A percentile compares a stretch with the other conserved stretches of the same genome.
Conservation (phyloP, 148 eudicot species). For the Bassia scoparia region DNA sequence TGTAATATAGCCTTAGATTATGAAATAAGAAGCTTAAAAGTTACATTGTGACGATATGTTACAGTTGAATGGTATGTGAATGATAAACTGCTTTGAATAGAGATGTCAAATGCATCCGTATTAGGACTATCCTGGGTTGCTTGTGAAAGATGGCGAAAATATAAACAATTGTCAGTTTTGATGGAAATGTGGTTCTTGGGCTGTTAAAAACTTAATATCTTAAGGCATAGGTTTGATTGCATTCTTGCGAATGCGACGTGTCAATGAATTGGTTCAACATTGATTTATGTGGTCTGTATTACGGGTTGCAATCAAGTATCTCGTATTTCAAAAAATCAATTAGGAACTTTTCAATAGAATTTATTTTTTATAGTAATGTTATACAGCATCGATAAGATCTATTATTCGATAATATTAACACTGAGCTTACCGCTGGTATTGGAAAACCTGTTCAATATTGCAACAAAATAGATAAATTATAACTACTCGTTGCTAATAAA, state of each 20-base stretch:
- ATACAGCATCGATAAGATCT: too few species aligned
- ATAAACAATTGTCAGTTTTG: slow-evolving; percentile 11
- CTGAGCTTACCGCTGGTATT: too few species aligned
- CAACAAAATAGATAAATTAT: not conserved
- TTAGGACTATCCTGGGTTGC: slow-evolving; percentile 68
- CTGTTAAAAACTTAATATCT: slow-evolving; percentile 23
- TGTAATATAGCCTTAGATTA: too few species aligned
- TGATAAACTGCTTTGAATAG: slow-evolving; percentile 40
- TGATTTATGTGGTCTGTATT: too few species aligned
- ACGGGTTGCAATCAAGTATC: too few species aligned
- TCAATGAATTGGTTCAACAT: not conserved
- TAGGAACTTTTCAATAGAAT: too few species aligned
- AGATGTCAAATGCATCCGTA: slow-evolving; percentile 82
- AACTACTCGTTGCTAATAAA: not conserved
- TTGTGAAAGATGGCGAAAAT: slow-evolving; percentile 29
- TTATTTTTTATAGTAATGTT: too few species aligned
- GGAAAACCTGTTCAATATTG: not conserved
- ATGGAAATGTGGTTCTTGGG: slow-evolving; percentile 32
- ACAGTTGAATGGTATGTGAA: slow-evolving; percentile 48
- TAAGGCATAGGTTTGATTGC: slow-evolving; percentile 28
- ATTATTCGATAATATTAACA: too few species aligned
- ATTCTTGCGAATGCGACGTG: slow-evolving; percentile 26
- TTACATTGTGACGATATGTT: too few species aligned
- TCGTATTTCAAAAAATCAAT: too few species aligned
- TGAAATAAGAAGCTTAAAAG: too few species aligned